Evolutionary conservation across 2,329 filamentous ascomycete genomes (phyloP).

Genomic region (Botrytis byssoidea): DNA sequence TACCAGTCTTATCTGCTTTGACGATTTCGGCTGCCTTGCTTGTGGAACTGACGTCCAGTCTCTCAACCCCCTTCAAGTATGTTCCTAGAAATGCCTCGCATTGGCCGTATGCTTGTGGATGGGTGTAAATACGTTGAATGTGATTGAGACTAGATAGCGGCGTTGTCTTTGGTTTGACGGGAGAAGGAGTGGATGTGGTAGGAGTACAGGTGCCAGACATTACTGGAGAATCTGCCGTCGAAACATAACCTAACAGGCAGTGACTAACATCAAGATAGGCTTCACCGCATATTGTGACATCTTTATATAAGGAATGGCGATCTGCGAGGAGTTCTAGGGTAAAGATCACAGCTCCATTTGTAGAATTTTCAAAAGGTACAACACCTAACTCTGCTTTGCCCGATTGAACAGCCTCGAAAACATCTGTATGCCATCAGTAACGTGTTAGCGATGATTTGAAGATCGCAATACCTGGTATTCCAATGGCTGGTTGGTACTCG

Average conservation of each 20-base stretch:
- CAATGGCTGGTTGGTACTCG: slow-evolving; percentile 23
- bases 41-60: slow-evolving; percentile 81
- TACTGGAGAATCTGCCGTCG: slow-evolving; percentile 33
- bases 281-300: slow-evolving; percentile 77
- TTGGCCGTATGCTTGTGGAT: slow-evolving; percentile 94
- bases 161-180: slow-evolving; percentile 46
- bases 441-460: neutral
- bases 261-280: slow-evolving; percentile 86
- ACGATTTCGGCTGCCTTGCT: slow-evolving; percentile 81
- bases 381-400: slow-evolving; percentile 68
- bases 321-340: slow-evolving; percentile 89
- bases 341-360: slow-evolving; percentile 87
- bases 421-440: slow-evolving; percentile 52
- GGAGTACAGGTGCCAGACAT: slow-evolving; percentile 50
- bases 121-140: slow-evolving; percentile 79
- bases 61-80: slow-evolving; percentile 71
- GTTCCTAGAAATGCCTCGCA: slow-evolving; percentile 72
- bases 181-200: slow-evolving; percentile 47
- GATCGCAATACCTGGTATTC: slow-evolving; percentile 27
- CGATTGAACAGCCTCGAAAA: slow-evolving; percentile 76
- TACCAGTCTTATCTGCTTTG: slow-evolving; percentile 54
- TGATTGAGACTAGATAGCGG: slow-evolving; percentile 55
- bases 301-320: slow-evolving; percentile 58
- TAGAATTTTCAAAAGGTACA: slow-evolving; percentile 93
- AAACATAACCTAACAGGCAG: slow-evolving; percentile 66